phyloP scores from a whole-genome alignment of 75 land plant species.

The Adiantum capillusveneris region DNA sequence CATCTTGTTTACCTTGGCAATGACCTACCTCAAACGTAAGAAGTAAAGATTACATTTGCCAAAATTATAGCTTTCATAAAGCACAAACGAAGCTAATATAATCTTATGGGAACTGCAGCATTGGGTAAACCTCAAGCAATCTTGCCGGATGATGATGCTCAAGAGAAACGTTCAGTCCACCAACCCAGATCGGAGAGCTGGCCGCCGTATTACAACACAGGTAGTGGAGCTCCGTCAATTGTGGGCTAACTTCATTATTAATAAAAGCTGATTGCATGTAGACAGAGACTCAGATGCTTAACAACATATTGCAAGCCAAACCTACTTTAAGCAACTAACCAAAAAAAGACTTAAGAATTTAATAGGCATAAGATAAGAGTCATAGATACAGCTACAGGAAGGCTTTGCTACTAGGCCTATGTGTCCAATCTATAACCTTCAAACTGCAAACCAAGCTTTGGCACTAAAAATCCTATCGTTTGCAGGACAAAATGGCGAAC shows the following conservation, averaged over 20 bases:
- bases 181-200: too few relatives aligned
- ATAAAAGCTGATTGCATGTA: too few relatives aligned
- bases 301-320: too few relatives aligned
- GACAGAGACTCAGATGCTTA: too few relatives aligned
- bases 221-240: not conserved
- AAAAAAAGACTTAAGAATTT: too few relatives aligned
- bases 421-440: too few relatives aligned
- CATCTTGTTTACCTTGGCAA: slow-evolving; percentile 14
- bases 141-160: slow-evolving; percentile 12
- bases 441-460: too few relatives aligned
- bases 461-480: not conserved
- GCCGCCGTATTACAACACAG: not conserved
- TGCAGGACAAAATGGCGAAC: not conserved
- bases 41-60: not conserved
- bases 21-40: slow-evolving; percentile 30
- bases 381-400: too few relatives aligned
- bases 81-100: not conserved
- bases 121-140: slow-evolving; percentile 20
- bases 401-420: too few relatives aligned
- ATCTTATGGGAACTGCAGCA: slow-evolving; percentile 8
- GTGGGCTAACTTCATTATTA: not conserved
- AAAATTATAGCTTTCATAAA: not conserved
- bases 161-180: not conserved
- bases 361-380: too few relatives aligned
- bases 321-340: too few relatives aligned